A percentile compares a stretch with the other conserved stretches of the same genome.
Conservation (phyloP, 2,329 filamentous ascomycete genomes). For the Alternaria triticina region DNA sequence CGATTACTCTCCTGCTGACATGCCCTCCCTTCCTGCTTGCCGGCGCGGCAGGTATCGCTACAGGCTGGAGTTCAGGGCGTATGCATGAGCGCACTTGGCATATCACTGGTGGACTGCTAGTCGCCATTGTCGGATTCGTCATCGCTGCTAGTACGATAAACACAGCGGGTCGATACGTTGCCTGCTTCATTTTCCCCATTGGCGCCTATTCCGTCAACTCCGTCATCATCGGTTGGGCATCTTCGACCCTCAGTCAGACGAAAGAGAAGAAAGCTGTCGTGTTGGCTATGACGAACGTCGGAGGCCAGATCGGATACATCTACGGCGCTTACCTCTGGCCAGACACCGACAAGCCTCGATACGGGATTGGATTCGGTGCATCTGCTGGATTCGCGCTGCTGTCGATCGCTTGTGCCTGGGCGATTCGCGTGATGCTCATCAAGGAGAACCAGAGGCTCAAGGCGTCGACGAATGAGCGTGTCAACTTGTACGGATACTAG, state of each 20-base stretch:
- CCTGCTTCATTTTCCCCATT: slow-evolving; percentile 41
- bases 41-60: slow-evolving; percentile 54
- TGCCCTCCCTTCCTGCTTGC: slow-evolving; percentile 59
- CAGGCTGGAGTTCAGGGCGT: slow-evolving; percentile 59
- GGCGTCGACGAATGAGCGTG: slow-evolving; percentile 31
- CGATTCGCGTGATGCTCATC: slow-evolving; percentile 32
- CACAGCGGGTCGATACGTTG: slow-evolving; percentile 36
- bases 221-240: slow-evolving; percentile 40
- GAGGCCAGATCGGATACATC: slow-evolving; percentile 39
- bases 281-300: slow-evolving; percentile 38
- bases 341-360: slow-evolving; percentile 30
- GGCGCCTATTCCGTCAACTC: slow-evolving; percentile 41
- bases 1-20: slow-evolving; percentile 44
- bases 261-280: slow-evolving; percentile 42
- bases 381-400: slow-evolving; percentile 35
- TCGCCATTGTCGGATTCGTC: slow-evolving; percentile 54
- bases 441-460: slow-evolving; percentile 35
- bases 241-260: slow-evolving; percentile 35
- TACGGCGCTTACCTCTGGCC: slow-evolving; percentile 40
- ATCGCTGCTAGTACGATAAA: slow-evolving; percentile 37
- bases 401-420: slow-evolving; percentile 39
- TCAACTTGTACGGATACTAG: slow-evolving; percentile 40
- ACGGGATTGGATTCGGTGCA: slow-evolving; percentile 37
- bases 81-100: slow-evolving; percentile 60
- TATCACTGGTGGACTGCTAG: slow-evolving; percentile 52